A percentile compares a stretch with the other conserved stretches of the same genome.
Conservation (phyloP, 345 rosid species). For the Ceriops decandra region DNA sequence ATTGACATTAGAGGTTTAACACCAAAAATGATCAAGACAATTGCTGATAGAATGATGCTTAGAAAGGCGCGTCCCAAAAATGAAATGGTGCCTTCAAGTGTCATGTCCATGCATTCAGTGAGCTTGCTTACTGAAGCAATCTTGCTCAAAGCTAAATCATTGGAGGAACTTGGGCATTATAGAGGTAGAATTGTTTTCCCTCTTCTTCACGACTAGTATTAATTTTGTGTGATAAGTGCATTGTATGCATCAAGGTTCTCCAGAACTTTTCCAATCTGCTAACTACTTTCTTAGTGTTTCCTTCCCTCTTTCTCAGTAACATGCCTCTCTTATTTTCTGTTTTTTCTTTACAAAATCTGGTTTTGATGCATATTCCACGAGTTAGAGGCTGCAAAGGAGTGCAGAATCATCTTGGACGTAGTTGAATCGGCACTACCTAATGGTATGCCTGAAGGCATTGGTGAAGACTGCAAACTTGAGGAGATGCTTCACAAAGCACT, state of each 20-base stretch:
- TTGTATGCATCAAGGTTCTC: no score
- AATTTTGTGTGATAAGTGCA: not conserved
- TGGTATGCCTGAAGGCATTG: slow-evolving; percentile 57
- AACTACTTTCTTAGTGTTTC: no score
- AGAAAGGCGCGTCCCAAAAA: slow-evolving; percentile 52
- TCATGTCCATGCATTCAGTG: slow-evolving; percentile 88
- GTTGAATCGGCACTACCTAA: slow-evolving; percentile 72
- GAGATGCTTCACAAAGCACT: slow-evolving; percentile 79
- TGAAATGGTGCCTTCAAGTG: slow-evolving; percentile 38
- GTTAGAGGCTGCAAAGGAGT: slow-evolving; percentile 92
- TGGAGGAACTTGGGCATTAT: slow-evolving; percentile 60
- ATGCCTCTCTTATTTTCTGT: no score
- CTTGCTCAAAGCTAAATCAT: slow-evolving; percentile 82
- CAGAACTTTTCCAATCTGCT: no score
- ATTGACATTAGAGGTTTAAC: slow-evolving; percentile 64
- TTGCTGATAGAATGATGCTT: slow-evolving; percentile 53
- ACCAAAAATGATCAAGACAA: slow-evolving; percentile 67
- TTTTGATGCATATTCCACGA: slow-evolving; percentile 29
- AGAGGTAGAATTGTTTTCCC: slow-evolving; percentile 40
- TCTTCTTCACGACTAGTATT: not conserved
- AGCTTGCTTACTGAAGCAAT: slow-evolving; percentile 86
- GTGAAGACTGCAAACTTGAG: slow-evolving; percentile 69
- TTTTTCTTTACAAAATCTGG: not conserved
- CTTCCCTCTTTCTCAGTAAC: no score
- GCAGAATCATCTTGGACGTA: slow-evolving; percentile 61